Evolutionary conservation across 2,329 filamentous ascomycete genomes (phyloP).

Genomic region (Cercospora nicotianae): DNA sequence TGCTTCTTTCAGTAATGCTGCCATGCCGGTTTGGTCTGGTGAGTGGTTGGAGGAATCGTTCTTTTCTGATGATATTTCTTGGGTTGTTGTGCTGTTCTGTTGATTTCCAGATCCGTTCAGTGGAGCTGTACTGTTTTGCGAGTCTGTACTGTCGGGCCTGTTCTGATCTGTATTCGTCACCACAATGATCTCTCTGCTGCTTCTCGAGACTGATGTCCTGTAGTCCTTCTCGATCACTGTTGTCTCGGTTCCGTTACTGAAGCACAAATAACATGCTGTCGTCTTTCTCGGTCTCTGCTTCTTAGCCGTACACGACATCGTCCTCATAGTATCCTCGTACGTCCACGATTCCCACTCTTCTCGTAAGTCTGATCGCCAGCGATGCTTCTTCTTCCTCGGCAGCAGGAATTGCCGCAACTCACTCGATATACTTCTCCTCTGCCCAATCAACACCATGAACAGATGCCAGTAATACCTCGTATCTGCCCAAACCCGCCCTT

Average conservation of each 20-base stretch:
- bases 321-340: constrained; percentile 36
- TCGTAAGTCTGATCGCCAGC: not conserved
- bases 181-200: constrained; percentile 53
- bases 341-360: constrained; percentile 12
- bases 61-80: constrained; percentile 12
- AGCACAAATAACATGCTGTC: constrained; percentile 59
- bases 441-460: constrained; percentile 55
- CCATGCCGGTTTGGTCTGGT: constrained; percentile 1
- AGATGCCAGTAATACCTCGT: constrained; percentile 51
- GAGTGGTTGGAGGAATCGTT: not conserved
- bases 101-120: not conserved
- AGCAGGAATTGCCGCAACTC: constrained; percentile 50
- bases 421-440: constrained; percentile 55
- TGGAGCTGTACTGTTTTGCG: not conserved
- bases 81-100: not conserved
- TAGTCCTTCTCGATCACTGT: constrained; percentile 60
- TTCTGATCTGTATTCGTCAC: constrained; percentile 57
- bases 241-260: constrained; percentile 53
- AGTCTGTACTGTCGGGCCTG: constrained; percentile 10
- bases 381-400: constrained; percentile 23
- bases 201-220: constrained; percentile 46
- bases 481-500: constrained; percentile 36
- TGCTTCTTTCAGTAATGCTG: constrained; percentile 40
- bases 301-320: constrained; percentile 31
- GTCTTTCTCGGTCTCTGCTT: constrained; percentile 40